These are phyloP conservation scores for Tricholoma bakamatsutake DNA, from an alignment of 768 basidiomycete genomes.

Conservation along the genomic window DNA sequence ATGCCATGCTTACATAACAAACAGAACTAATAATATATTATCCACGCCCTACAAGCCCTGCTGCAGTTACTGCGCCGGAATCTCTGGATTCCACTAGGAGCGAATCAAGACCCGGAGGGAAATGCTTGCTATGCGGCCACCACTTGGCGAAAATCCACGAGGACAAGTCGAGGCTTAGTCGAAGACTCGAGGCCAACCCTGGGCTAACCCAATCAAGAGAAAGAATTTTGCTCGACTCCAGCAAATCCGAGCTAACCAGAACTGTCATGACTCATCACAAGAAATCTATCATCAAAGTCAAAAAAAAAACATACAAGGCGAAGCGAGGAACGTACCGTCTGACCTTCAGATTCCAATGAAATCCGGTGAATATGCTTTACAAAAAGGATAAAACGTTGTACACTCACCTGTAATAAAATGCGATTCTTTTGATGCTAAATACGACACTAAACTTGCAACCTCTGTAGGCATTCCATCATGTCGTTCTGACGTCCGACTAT, in stretches of 20 bases:
- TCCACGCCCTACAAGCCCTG: no score
- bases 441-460: conserved; percentile 23
- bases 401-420: conserved; percentile 20
- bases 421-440: conserved; percentile 24
- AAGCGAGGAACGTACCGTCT: background rate
- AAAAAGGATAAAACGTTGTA: background rate
- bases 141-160: no score
- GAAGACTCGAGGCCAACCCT: background rate
- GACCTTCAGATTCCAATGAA: background rate
- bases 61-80: no score
- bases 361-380: background rate
- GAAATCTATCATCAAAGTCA: background rate
- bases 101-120: background rate
- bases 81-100: no score
- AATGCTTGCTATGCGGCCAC: background rate
- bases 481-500: background rate
- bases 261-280: background rate
- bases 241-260: background rate
- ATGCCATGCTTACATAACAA: background rate
- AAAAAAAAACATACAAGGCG: background rate
- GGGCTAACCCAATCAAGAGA: background rate
- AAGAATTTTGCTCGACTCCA: background rate
- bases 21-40: no score
- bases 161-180: background rate
- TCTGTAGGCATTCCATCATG: conserved; percentile 12